Conservation (phyloP, 2,329 filamentous ascomycete genomes). For the Penicillium sumatraense region DNA sequence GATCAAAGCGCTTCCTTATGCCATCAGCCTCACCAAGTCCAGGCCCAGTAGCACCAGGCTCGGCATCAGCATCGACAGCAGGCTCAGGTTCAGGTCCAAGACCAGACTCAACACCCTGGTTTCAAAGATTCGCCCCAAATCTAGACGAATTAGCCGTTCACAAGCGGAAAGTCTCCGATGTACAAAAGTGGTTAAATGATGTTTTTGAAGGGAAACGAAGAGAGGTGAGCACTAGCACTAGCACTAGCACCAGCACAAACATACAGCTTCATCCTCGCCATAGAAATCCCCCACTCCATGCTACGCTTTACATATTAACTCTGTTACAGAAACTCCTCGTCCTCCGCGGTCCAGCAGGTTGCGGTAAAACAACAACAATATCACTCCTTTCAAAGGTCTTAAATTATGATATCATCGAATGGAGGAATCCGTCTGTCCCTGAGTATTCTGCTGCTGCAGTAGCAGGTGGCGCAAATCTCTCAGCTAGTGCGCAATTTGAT, state of each 20-base stretch:
- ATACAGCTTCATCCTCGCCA: too few relatives aligned
- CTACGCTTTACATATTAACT: too few relatives aligned
- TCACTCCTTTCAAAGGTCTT: conserved; percentile 77
- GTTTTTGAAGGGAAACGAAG: conserved; percentile 65
- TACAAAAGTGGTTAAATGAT: conserved; percentile 78
- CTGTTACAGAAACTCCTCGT: conserved; percentile 81
- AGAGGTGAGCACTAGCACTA: conserved; percentile 35
- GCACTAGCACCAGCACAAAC: too few relatives aligned
- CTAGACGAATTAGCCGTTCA: conserved; percentile 90
- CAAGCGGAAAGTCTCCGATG: conserved; percentile 89
- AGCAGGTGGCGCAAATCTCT: too few relatives aligned
- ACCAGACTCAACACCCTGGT: conserved; percentile 78
- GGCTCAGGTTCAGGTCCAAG: too few relatives aligned
- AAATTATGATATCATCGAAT: conserved; percentile 79
- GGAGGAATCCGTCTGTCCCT: conserved; percentile 78
- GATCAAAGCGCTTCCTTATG: conserved; percentile 35
- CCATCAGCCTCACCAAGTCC: conserved; percentile 32
- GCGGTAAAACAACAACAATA: conserved; percentile 89
- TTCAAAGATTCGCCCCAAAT: conserved; percentile 77
- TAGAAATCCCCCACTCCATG: too few relatives aligned
- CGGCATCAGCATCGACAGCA: too few relatives aligned
- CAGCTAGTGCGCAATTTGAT: conserved; percentile 80
- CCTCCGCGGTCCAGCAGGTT: conserved; percentile 87
- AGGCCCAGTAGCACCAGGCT: too few relatives aligned
- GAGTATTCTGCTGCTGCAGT: conserved; percentile 65